Evolutionary conservation across 2,329 filamentous ascomycete species (phyloP), one percentile per base, ranked within the genome.

Genomic region (Esteya vermicola): DNA sequence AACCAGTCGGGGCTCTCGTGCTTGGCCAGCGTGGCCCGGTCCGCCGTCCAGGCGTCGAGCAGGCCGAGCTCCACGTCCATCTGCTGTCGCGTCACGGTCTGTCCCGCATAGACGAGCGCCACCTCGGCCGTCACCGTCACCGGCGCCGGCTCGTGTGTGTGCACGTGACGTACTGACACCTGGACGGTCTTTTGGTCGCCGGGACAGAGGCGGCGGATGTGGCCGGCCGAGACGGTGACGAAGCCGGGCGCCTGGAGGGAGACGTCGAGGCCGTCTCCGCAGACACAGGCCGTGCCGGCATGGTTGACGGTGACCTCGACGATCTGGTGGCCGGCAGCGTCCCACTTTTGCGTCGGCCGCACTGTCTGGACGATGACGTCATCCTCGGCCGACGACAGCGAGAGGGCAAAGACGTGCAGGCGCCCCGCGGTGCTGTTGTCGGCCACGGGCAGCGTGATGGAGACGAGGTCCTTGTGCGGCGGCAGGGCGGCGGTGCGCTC

Each of bases 1-100:
- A 64, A 76, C 71, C 72, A 75, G 6, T 61, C 56, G 0, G 70
- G 69, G 13, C 61, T 61, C 49, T 59, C 57, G 35, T 65, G 62
- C 16, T 51, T 52, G 1, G 54, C 52, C 4, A 65, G 51, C 41
- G 55, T 62, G 9, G 53, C 49, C 22, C 38, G 41, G 20, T 40
- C 43, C 42, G 12, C 32, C 38, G 19, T 41, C 26, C 32, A 40
- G 4, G 38, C 13, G 1, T 14, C 18, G 4, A 40, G 18, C 3
- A 34, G 19, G 10, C 33, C 32, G 19, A 40, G 20, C 14, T 31
- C 32, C 19, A 31, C 38, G 13, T 12, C 19, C 20, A 36, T 18
- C 7, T 2, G 7, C 26, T 21, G 23, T 12, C 9, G 8, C 9
- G 6, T 36, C 6, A 9, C 5, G 9, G 9, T 4, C 18, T 20